Conservation (phyloP, 768 basidiomycete genomes). For the Termitomyces sp. region DNA sequence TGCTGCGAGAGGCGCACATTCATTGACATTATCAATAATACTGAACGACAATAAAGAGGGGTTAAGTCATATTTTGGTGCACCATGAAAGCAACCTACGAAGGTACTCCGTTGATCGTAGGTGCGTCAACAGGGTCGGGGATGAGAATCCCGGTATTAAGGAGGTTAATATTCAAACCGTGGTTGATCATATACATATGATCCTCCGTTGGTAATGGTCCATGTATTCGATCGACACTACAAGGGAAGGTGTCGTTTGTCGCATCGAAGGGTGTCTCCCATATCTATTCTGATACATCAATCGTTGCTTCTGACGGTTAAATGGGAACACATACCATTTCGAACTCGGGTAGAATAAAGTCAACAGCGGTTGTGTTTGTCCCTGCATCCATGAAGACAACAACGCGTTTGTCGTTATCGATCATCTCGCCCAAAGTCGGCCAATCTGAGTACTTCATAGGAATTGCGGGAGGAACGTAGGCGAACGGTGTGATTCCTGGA, state of each 20-base stretch:
- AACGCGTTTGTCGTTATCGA: constrained; percentile 55
- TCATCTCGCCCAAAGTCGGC: constrained; percentile 63
- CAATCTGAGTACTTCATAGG: constrained; percentile 45
- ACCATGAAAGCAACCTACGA: constrained; percentile 25
- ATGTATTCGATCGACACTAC: constrained; percentile 45
- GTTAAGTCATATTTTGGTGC: not conserved
- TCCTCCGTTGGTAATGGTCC: constrained; percentile 33
- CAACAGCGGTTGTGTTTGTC: constrained; percentile 35
- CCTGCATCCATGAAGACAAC: constrained; percentile 59
- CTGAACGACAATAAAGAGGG: constrained; percentile 14
- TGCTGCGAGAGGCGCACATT: constrained; percentile 39
- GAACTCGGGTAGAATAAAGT: constrained; percentile 57
- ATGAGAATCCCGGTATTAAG: constrained; percentile 29
- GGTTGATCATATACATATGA: constrained; percentile 48
- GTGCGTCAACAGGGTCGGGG: constrained; percentile 21
- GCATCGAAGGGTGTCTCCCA: constrained; percentile 57
- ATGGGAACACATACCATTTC: constrained; percentile 34
- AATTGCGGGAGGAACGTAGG: constrained; percentile 48
- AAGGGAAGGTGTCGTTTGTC: constrained; percentile 49
- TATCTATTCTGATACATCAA: constrained; percentile 29
- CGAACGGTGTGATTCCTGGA: constrained; percentile 37
- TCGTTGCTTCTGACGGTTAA: not conserved
- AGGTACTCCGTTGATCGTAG: constrained; percentile 30
- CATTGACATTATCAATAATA: constrained; percentile 36
- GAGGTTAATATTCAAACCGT: constrained; percentile 47